A percentile compares a stretch with the other conserved stretches of the same genome.
Evolutionary conservation across 2,329 filamentous ascomycete genomes (phyloP).

Genomic region (Fusarium hainanense): DNA sequence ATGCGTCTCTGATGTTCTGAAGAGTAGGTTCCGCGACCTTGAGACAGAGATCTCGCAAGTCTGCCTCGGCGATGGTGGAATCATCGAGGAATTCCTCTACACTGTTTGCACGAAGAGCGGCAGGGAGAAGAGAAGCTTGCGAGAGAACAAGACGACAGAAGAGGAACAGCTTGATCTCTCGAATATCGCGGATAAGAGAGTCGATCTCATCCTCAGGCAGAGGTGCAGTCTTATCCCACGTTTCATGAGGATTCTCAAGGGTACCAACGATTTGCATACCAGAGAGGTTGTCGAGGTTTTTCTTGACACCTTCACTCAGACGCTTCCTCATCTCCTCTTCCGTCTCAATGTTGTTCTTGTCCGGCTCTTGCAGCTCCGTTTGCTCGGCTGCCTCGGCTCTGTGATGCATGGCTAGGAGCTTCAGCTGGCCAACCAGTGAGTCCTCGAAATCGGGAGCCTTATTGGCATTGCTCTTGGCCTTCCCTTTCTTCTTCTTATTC

Average conservation of each 20-base stretch:
- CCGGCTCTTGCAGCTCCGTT: constrained; percentile 33
- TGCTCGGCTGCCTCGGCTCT: neutral
- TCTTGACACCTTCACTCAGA: constrained; percentile 43
- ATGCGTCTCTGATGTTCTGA: constrained; percentile 46
- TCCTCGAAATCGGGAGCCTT: neutral
- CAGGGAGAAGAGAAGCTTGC: constrained; percentile 44
- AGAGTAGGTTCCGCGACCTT: constrained; percentile 45
- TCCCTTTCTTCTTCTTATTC: constrained; percentile 31
- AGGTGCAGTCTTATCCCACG: constrained; percentile 41
- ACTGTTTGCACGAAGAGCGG: constrained; percentile 41
- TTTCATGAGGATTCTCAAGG: constrained; percentile 43
- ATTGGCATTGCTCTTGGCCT: constrained; percentile 14
- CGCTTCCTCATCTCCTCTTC: constrained; percentile 46
- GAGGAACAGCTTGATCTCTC: constrained; percentile 46
- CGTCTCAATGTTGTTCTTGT: constrained; percentile 47
- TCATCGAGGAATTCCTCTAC: constrained; percentile 46
- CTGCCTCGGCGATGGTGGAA: constrained; percentile 39
- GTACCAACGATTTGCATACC: constrained; percentile 44
- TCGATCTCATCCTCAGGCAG: constrained; percentile 45
- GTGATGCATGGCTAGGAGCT: constrained; percentile 34
- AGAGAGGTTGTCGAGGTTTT: constrained; percentile 33
- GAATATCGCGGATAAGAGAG: constrained; percentile 36
- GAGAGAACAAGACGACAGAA: constrained; percentile 45
- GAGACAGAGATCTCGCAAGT: constrained; percentile 46
- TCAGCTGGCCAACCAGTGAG: constrained; percentile 15